These are phyloP conservation scores for Brasilioporus rufonigricans DNA, from an alignment of 768 basidiomycete genomes.

Conservation along the genomic window DNA sequence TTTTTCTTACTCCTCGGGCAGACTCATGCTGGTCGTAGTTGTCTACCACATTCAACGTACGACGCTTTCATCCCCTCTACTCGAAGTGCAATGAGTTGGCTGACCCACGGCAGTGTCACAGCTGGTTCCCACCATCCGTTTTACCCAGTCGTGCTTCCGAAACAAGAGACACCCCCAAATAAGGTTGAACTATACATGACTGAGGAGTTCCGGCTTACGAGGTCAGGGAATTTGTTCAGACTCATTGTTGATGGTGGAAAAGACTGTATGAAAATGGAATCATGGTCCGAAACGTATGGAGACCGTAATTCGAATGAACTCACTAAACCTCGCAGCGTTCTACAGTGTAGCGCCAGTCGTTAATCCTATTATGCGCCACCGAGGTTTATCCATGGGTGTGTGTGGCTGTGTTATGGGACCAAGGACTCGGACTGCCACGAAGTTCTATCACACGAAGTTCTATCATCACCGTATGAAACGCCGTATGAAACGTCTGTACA, in stretches of 20 bases:
- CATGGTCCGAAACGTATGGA: background rate
- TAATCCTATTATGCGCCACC: background rate
- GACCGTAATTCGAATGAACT: background rate
- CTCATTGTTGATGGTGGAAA: background rate
- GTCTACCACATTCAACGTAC: conserved; percentile 1
- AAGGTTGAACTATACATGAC: background rate
- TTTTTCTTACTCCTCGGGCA: background rate
- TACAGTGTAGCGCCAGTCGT: background rate
- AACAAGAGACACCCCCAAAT: background rate
- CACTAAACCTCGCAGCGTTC: background rate
- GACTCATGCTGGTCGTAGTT: background rate
- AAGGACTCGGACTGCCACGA: too few species aligned
- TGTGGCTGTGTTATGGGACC: background rate
- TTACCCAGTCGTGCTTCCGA: background rate
- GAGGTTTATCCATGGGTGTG: conserved; percentile 1
- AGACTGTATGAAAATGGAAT: background rate
- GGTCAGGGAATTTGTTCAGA: background rate
- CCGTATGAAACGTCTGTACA: background rate
- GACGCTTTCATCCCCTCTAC: background rate
- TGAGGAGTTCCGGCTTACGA: background rate
- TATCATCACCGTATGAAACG: background rate
- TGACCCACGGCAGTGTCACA: background rate
- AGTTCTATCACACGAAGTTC: too few species aligned
- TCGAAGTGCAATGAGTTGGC: background rate
- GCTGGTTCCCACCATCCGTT: background rate